These are phyloP conservation scores for Aciculosporium take DNA, from an alignment of 2,329 filamentous ascomycete genomes.

Conservation along the genomic window DNA sequence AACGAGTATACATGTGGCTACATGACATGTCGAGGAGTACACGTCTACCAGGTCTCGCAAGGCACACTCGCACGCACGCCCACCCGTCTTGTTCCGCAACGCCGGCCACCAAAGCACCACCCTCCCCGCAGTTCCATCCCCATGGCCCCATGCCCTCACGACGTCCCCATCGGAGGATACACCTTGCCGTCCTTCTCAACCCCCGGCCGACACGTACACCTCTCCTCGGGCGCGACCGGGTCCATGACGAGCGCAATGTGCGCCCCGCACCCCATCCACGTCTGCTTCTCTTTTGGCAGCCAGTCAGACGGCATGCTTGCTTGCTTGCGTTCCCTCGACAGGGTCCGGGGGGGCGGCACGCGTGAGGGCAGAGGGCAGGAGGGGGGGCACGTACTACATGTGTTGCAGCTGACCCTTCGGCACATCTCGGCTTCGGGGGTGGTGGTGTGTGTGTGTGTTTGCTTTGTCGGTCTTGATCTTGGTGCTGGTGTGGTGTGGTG, in stretches of 20 bases:
- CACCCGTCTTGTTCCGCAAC: too few relatives aligned
- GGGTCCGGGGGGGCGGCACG: too few relatives aligned
- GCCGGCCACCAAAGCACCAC: conserved; percentile 12
- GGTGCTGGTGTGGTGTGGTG: background rate
- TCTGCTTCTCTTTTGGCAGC: conserved; percentile 35
- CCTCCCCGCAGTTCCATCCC: conserved; percentile 16
- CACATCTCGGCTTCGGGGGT: conserved; percentile 36
- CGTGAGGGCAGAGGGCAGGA: too few relatives aligned
- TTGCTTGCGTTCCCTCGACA: background rate
- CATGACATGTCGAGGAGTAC: background rate
- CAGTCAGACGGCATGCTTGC: background rate
- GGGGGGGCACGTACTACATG: conserved; percentile 46
- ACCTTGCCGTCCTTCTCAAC: conserved; percentile 44
- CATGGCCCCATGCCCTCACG: conserved; percentile 17
- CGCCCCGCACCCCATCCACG: conserved; percentile 52
- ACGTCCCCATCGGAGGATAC: conserved; percentile 49
- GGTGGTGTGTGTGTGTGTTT: background rate
- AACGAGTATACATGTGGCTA: too few relatives aligned
- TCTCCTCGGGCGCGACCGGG: conserved; percentile 38
- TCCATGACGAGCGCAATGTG: conserved; percentile 51
- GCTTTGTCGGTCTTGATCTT: background rate
- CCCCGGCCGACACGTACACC: conserved; percentile 52
- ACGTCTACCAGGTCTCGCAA: conserved; percentile 7
- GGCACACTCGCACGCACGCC: too few relatives aligned
- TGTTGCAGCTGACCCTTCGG: conserved; percentile 45